These are phyloP conservation scores for Starmerella cellae DNA, from an alignment of 805 yeast species.

Conservation along the genomic window DNA sequence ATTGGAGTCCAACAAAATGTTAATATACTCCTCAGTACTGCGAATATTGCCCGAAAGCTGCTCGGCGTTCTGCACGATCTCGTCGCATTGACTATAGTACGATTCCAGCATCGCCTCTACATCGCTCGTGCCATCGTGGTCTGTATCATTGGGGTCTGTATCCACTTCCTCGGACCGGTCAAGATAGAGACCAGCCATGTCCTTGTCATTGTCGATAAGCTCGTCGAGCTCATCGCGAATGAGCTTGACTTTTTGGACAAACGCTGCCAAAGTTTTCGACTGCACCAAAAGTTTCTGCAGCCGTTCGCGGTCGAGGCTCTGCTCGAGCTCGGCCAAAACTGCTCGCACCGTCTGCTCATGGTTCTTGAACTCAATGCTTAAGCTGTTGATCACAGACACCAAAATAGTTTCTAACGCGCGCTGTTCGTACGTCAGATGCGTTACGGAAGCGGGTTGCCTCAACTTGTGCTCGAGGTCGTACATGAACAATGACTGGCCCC, in stretches of 20 bases:
- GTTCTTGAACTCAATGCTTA: constrained; percentile 77
- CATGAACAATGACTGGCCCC: constrained; percentile 61
- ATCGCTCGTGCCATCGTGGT: no score
- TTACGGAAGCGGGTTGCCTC: constrained; percentile 29
- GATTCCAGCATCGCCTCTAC: constrained; percentile 83
- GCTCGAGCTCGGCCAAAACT: constrained; percentile 64
- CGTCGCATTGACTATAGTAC: constrained; percentile 82
- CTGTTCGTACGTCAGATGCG: constrained; percentile 69
- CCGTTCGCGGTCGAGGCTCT: constrained; percentile 65
- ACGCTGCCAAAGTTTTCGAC: constrained; percentile 70
- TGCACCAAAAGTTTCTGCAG: constrained; percentile 68
- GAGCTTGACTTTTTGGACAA: constrained; percentile 68
- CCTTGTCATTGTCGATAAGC: constrained; percentile 75
- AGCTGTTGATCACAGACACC: constrained; percentile 60
- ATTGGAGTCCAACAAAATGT: constrained; percentile 83
- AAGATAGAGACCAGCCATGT: constrained; percentile 64
- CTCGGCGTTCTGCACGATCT: constrained; percentile 81
- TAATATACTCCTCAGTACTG: constrained; percentile 90
- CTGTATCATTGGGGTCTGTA: constrained; percentile 55
- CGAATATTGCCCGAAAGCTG: constrained; percentile 66
- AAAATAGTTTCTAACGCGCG: constrained; percentile 81
- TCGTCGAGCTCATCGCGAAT: constrained; percentile 79
- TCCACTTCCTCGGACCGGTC: constrained; percentile 37
- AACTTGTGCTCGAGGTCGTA: constrained; percentile 65
- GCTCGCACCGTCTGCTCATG: constrained; percentile 65